Evolutionary conservation across 495 filamentous ascomycete species (phyloP).

Genomic region (Articulospora tetracladia): DNA sequence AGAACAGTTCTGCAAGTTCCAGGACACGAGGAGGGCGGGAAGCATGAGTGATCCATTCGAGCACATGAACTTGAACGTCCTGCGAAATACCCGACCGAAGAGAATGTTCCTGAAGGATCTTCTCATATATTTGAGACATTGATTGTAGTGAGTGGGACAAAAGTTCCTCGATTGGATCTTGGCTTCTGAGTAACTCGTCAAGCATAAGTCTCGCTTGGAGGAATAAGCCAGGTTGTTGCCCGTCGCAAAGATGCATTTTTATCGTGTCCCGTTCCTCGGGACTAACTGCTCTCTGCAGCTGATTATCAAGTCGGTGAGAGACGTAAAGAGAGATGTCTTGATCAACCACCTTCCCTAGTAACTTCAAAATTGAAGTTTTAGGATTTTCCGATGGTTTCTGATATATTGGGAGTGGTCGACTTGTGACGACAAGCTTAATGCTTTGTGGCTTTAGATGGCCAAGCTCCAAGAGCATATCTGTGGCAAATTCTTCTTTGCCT

Average conservation of each 20-base stretch:
- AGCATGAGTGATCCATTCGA: constrained; percentile 46
- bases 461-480: neutral
- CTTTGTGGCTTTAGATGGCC: neutral
- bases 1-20: constrained; percentile 40
- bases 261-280: neutral
- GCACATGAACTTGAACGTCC: constrained; percentile 39
- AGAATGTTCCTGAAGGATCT: constrained; percentile 39
- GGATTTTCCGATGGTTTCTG: neutral
- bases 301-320: neutral
- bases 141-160: neutral
- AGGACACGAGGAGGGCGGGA: constrained; percentile 45
- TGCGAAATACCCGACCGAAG: constrained; percentile 29
- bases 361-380: neutral
- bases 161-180: constrained; percentile 15
- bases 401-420: constrained; percentile 9
- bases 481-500: neutral
- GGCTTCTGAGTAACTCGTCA: constrained; percentile 34
- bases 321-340: constrained; percentile 17
- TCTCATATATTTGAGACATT: constrained; percentile 43
- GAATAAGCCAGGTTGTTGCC: constrained; percentile 34
- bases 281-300: neutral
- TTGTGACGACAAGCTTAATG: constrained; percentile 1
- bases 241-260: neutral
- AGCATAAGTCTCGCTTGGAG: constrained; percentile 46
- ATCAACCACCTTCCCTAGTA: constrained; percentile 3